Evolutionary conservation across 1,284 basidiomycete genomes (phyloP), one percentile per base, ranked within the genome.

Genomic region (Austroboletus niveus): DNA sequence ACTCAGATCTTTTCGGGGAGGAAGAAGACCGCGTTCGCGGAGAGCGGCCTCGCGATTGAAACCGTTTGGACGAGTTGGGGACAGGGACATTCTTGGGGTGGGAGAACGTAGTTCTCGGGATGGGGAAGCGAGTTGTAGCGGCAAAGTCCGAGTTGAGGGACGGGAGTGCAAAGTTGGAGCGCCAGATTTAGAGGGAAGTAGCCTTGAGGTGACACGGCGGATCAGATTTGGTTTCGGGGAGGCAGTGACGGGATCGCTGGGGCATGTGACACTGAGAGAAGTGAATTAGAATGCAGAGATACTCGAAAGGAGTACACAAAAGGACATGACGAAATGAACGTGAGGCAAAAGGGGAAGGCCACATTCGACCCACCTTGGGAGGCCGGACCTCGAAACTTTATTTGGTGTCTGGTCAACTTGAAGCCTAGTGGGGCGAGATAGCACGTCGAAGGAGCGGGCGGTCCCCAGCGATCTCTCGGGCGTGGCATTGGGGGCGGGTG

Each of bases 11-110:
- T 70, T 72, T 59, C 43, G 60, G 3, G 77, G 73, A 30, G 80
- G 80, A 3, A 77, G 66, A 31, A 82, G 66, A 1, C 80, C 81
- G 31, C 79, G 74, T 58, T 75, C 80, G 6, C 80, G 72, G 17
- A 82, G 70, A 2, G 80, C 80, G 10, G 78, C 79, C 45, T 81
- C 75, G 8, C 80, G 71, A 15, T 56, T 10, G 12, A 65, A 51
- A 15, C 48, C 47, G 36, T 65, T 65, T 0, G 68, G 66, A 39
- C 64, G 57, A 0, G 60, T 44, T 1, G 62, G 54, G 5, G 63
- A 41, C n/a, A 27, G 29, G 1, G 54, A 11, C 15, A 38, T n/a
- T 1, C 42, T 11, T 15, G 45, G 8, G n/a, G 31, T 51, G n/a
- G 48, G 49, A 27, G 50, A 35, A 48, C 51, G 58, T 38, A 52